phyloP scores from a whole-genome alignment of 116 monocot species.

The Iris pallida region DNA sequence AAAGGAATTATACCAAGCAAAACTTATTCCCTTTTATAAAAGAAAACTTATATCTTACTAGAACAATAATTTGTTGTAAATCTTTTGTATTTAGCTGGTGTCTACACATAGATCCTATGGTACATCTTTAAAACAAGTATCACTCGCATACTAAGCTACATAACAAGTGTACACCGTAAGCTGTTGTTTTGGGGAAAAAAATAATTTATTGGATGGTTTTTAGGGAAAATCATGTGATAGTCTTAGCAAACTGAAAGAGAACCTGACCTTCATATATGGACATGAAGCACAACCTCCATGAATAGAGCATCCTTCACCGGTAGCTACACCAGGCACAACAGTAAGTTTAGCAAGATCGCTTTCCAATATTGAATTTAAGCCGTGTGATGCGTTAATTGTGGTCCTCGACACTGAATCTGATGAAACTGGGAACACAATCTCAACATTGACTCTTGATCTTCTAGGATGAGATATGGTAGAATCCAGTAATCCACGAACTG shows the following conservation, averaged over 20 bases:
- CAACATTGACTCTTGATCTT: slow-evolving; percentile 52
- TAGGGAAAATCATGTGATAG: neutral
- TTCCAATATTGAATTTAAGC: slow-evolving; percentile 13
- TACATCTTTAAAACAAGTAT: too few relatives aligned
- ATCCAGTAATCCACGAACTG: slow-evolving; percentile 57
- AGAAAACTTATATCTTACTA: too few relatives aligned
- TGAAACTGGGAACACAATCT: slow-evolving; percentile 95
- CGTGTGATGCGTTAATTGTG: slow-evolving; percentile 28
- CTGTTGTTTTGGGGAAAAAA: too few relatives aligned
- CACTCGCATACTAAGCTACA: too few relatives aligned
- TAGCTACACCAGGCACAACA: slow-evolving; percentile 76
- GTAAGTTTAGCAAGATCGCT: slow-evolving; percentile 48
- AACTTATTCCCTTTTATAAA: too few relatives aligned
- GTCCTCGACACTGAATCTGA: slow-evolving; percentile 67
- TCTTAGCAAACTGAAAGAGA: neutral
- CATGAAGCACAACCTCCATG: slow-evolving; percentile 99
- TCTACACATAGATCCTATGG: too few relatives aligned
- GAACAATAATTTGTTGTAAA: too few relatives aligned
- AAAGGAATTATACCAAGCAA: too few relatives aligned
- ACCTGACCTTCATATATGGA: slow-evolving; percentile 94
- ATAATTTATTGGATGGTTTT: too few relatives aligned
- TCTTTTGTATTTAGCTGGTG: too few relatives aligned
- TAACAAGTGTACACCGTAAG: too few relatives aligned
- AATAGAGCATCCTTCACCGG: slow-evolving; percentile 94
- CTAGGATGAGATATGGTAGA: slow-evolving; percentile 19